phyloP scores from a whole-genome alignment of 202 grass and related monocot species.

The Musa balbisiana region DNA sequence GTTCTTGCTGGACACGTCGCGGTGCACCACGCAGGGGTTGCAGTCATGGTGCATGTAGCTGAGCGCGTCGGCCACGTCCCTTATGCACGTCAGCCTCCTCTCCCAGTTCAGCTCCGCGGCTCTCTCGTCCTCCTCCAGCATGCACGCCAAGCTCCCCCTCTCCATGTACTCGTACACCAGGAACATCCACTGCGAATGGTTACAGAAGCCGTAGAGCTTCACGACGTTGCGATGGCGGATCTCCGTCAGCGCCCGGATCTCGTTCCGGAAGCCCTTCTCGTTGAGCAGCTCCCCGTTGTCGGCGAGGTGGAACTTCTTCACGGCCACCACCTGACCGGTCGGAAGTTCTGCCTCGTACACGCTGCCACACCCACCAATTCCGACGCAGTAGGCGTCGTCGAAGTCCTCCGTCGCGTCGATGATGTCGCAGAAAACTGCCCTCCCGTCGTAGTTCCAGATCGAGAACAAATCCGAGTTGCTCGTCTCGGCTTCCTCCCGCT shows the following conservation, averaged over 20 bases:
- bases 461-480: constrained; percentile 1
- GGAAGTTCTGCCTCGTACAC: constrained; percentile 6
- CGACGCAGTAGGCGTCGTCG: constrained; percentile 5
- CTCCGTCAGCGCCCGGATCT: background rate
- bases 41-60: constrained; percentile 7
- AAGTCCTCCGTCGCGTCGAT: constrained; percentile 4
- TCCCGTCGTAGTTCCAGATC: constrained; percentile 1
- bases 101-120: background rate
- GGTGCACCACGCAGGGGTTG: background rate
- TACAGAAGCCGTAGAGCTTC: constrained; percentile 8
- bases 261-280: background rate
- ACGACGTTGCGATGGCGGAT: constrained; percentile 6
- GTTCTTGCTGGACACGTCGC: constrained; percentile 4
- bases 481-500: background rate
- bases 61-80: background rate
- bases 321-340: background rate
- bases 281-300: background rate
- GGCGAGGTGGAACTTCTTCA: background rate
- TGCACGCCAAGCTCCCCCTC: background rate
- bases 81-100: background rate
- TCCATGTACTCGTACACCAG: background rate
- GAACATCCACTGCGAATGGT: background rate
- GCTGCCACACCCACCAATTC: background rate
- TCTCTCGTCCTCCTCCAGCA: background rate
- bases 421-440: background rate